Base-by-base conservation (phyloP, 164 flowering plant genomes). In the Cinnamomum micranthum region DNA sequence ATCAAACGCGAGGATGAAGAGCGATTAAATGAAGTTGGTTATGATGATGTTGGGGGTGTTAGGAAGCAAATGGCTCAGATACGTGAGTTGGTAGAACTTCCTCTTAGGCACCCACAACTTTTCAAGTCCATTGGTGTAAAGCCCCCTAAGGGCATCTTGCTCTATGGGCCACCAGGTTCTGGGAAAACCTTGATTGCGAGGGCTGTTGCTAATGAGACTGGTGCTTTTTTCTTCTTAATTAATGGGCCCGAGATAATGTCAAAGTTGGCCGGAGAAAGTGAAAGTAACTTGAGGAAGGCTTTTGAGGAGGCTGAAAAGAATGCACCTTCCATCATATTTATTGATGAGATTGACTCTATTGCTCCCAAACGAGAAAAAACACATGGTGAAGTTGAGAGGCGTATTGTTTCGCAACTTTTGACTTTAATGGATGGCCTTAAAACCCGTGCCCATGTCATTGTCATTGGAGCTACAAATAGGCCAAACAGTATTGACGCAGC, bases 281-380 rank as follows among this genome's bases (percentile, higher is more conserved):
- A 82, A 70, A 79, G 82, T 67, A 82, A 82, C 63, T 72, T 82
- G 14, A 73, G 84, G 55, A 82, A 82, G 81, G 92, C 92, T 71
- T 89, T 89, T 79, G 90, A 86, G 78, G 92, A 89, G 78, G 92
- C 92, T n/a, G 92, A 89, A 66, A 89, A 89, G 87, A 89, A 89
- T 75, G 88, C 92, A 6, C 92, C 92, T 5, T 85, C 92, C 1
- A 89, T 89, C 77, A 89, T 89, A 11, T 89, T 89, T 63, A 87
- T 89, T 41, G 92, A 89, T 77, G 92, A 89, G 76, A 0, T 89
- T 11, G 93, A 89, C 76, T 87, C 91, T 25, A 89, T 89, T 81
- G 93, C 93, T 33, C 93, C 93, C 15, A 89, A 86, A 82, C 83
- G 93, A 74, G 93, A 89, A 52, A 89, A 89, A 74, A 89, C 93